These are phyloP conservation scores for Candida gigantensis DNA, from an alignment of 1,139 yeast genomes.

Conservation along the genomic window DNA sequence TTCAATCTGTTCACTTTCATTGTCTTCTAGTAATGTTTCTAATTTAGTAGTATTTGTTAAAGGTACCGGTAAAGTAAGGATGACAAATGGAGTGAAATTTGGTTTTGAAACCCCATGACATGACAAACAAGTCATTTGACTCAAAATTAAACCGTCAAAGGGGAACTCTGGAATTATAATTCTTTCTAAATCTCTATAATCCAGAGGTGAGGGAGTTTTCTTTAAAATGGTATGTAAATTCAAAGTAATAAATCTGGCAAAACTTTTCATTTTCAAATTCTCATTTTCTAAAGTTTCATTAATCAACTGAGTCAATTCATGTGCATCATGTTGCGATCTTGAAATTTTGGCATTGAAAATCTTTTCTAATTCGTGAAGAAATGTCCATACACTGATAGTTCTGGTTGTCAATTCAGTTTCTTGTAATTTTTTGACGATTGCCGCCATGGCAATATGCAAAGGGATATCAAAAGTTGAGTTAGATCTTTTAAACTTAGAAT, in stretches of 20 bases:
- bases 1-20: constrained; percentile 68
- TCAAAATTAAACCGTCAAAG: constrained; percentile 65
- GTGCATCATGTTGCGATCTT: constrained; percentile 90
- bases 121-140: constrained; percentile 65
- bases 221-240: constrained; percentile 26
- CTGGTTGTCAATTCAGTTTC: constrained; percentile 57
- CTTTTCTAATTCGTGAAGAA: constrained; percentile 69
- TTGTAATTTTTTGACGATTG: constrained; percentile 58
- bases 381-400: constrained; percentile 75
- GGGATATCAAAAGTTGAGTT: constrained; percentile 41
- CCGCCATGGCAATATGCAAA: constrained; percentile 58
- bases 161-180: constrained; percentile 64
- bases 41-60: constrained; percentile 51
- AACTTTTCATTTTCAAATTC: constrained; percentile 38
- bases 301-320: constrained; percentile 79
- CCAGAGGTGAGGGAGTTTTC: constrained; percentile 15
- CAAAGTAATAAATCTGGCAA: constrained; percentile 22
- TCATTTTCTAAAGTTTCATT: constrained; percentile 79
- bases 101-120: constrained; percentile 69
- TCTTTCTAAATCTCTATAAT: constrained; percentile 23
- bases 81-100: constrained; percentile 61
- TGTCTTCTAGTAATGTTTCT: constrained; percentile 55
- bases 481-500: constrained; percentile 30
- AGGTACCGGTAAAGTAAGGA: constrained; percentile 76
- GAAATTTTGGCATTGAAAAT: constrained; percentile 79